phyloP scores from a whole-genome alignment of 208 protist species.

The Acanthamoeba quina region DNA sequence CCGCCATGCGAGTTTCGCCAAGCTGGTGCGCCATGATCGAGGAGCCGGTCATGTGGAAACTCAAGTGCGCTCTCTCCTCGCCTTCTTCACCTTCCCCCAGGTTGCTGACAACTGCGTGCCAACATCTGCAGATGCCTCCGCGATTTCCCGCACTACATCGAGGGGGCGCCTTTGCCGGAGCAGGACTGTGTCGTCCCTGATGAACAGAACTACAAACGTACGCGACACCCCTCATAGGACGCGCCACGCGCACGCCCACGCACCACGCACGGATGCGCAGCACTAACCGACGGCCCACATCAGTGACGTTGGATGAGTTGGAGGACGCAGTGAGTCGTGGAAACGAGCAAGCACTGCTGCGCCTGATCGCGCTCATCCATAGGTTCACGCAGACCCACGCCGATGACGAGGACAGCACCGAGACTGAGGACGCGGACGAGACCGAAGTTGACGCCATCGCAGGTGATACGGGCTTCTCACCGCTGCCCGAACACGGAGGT shows the following conservation, averaged over 20 bases:
- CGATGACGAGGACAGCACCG: neutral
- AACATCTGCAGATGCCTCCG: neutral
- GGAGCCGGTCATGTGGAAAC: conserved; percentile 47
- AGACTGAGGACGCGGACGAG: neutral
- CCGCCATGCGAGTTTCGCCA: neutral
- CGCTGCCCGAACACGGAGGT: neutral
- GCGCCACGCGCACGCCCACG: no score
- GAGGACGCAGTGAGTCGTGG: neutral
- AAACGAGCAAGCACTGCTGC: conserved; percentile 24
- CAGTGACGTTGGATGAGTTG: conserved; percentile 18
- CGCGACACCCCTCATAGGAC: neutral
- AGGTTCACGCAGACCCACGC: neutral
- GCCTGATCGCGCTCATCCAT: conserved; percentile 6
- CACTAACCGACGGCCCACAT: neutral
- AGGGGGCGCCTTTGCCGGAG: neutral
- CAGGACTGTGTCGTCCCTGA: neutral
- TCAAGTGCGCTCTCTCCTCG: neutral
- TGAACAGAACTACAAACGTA: conserved; percentile 39
- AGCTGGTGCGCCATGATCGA: conserved; percentile 7
- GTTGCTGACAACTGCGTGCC: neutral
- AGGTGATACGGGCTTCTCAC: neutral
- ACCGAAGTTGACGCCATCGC: neutral
- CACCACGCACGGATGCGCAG: neutral
- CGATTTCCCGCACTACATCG: neutral
- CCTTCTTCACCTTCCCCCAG: neutral